Evolutionary conservation across 176 grass and related monocot species (phyloP).

Genomic region (Canna indica): DNA sequence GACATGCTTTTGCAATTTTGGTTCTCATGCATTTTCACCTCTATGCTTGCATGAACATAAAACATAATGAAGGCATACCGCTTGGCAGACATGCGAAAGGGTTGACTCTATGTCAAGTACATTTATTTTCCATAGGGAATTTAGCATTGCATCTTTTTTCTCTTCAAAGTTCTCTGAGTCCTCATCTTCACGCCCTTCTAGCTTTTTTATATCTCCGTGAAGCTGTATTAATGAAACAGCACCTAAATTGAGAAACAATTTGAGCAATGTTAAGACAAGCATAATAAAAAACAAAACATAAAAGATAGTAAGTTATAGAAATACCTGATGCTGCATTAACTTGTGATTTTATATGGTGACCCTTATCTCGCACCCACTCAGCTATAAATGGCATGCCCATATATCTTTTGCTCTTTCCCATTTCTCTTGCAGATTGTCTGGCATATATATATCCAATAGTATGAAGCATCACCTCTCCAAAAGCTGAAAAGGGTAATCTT

Average conservation of each 20-base stretch:
- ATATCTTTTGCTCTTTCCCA: slow-evolving; percentile 68
- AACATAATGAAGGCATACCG: slow-evolving; percentile 33
- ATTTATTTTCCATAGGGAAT: slow-evolving; percentile 94
- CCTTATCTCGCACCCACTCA: slow-evolving; percentile 95
- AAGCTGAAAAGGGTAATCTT: slow-evolving; percentile 49
- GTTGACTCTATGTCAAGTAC: slow-evolving; percentile 86
- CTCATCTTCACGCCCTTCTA: slow-evolving; percentile 44
- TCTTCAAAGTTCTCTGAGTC: slow-evolving; percentile 53
- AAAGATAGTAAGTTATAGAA: not conserved
- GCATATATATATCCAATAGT: slow-evolving; percentile 94
- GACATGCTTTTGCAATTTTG: too few relatives aligned
- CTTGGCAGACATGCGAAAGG: slow-evolving; percentile 70
- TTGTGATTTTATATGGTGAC: slow-evolving; percentile 84
- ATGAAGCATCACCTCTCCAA: slow-evolving; percentile 93
- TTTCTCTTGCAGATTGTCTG: slow-evolving; percentile 68
- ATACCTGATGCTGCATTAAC: slow-evolving; percentile 97
- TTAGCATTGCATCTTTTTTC: slow-evolving; percentile 86
- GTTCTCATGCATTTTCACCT: not conserved
- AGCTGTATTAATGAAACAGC: slow-evolving; percentile 73
- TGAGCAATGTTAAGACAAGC: not conserved
- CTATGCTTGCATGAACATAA: not conserved
- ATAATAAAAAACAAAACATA: not conserved
- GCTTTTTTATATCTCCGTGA: slow-evolving; percentile 80
- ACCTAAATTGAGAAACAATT: slow-evolving; percentile 31
- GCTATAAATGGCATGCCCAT: slow-evolving; percentile 92